phyloP scores from a whole-genome alignment of 2,329 filamentous ascomycete species.

The Fusarium anguioides region DNA sequence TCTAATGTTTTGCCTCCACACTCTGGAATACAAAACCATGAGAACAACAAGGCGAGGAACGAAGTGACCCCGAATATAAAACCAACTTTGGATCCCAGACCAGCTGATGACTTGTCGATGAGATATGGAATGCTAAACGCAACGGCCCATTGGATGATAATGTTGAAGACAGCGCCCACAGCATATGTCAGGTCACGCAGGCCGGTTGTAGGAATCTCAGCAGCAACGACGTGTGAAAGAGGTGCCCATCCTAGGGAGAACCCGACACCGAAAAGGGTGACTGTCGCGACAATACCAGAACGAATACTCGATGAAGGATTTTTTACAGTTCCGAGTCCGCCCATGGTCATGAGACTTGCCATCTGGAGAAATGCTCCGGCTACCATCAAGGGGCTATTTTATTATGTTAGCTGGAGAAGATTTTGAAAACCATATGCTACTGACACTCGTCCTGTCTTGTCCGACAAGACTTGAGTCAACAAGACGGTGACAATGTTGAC shows the following conservation, averaged over 20 bases:
- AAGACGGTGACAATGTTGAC: conserved; percentile 30
- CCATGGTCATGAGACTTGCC: conserved; percentile 50
- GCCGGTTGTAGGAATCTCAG: conserved; percentile 49
- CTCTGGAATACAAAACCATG: conserved; percentile 36
- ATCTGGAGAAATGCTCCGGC: conserved; percentile 46
- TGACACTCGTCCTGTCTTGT: conserved; percentile 6
- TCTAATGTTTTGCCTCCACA: conserved; percentile 38
- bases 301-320: conserved; percentile 33
- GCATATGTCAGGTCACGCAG: conserved; percentile 49
- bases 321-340: conserved; percentile 47
- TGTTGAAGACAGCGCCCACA: conserved; percentile 42
- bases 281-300: conserved; percentile 48
- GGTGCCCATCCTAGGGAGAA: conserved; percentile 51
- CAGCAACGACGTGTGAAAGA: conserved; percentile 50
- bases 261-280: conserved; percentile 47
- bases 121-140: conserved; percentile 54
- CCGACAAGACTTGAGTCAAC: conserved; percentile 4
- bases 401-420: neutral
- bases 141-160: conserved; percentile 12
- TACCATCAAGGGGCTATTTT: conserved; percentile 40
- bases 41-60: conserved; percentile 26
- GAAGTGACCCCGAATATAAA: conserved; percentile 33
- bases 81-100: conserved; percentile 44
- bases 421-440: neutral
- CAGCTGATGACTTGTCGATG: conserved; percentile 49